Evolutionary conservation across 768 basidiomycete genomes (phyloP), one percentile per base, ranked within the genome.

Genomic region (Hortiboletus campestris): DNA sequence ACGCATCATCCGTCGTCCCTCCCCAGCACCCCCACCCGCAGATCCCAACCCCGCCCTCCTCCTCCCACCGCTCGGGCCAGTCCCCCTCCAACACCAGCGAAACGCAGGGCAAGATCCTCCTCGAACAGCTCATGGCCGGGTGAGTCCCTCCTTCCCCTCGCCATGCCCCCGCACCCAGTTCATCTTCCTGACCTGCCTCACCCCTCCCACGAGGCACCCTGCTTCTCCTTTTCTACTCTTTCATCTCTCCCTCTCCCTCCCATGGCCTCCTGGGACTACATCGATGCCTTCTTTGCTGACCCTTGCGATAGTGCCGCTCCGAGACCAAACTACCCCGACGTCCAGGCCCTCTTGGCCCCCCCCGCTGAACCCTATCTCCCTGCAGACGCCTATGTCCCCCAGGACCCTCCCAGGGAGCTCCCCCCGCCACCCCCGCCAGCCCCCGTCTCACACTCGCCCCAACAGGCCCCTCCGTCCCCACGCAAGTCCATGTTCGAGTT

Each of bases 401-500:
- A 68, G 44, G 68, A 72, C 1, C 41, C 58, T 20, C 66, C 70
- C 6, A 54, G 62, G 36, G 69, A 70, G n/a, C 59, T 61, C 4
- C 70, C 63, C 11, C 36, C 58, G 0, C 66, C 63, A 0, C 60
- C 67, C 0, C 67, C 66, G 41, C 45, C 63, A 0, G 28, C 61
- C 16, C 51, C 67, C 19, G 66, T 63, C 48, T 61, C 66, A 40
- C 65, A 63, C 41, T 67, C 67, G 13, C 67, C 60, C 46, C 79
- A 78, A 47, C 81, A 77, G 54, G 75, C 81, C 4, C 83, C 86
- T 0, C 82, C 89, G 31, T 85, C 87, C 40, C 81, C 86, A 22
- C 86, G 84, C 63, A 86, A 88, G 70, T 88, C 89, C 46, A 84
- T 91, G 81, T 94, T 94, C 62, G 89, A 92, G 38, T 93, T 89